Evolutionary conservation across 352 stramenopile genomes (phyloP), one percentile per base, ranked within the genome.

Genomic region (Phytopythium helicoides): DNA sequence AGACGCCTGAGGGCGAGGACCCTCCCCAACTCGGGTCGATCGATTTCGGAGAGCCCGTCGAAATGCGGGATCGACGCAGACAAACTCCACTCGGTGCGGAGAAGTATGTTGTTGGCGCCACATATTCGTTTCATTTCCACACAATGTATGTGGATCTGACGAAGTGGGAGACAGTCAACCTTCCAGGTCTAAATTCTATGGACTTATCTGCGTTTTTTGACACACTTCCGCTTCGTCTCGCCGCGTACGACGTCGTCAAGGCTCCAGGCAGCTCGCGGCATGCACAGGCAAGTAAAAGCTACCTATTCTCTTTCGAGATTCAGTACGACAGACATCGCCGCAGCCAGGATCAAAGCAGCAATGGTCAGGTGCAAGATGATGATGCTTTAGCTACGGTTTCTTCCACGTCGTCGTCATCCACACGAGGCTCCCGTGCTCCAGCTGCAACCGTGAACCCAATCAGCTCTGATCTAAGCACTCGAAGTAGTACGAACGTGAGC

Each of bases 71-170:
- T 0, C 45, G 52, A 6, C 65, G 85, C 16, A 64, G 75, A 15
- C 59, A 77, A 12, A 89, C 76, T 15, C 69, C 78, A 3, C 52
- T 91, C 0, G 81, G 79, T 1, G 54, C 31, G 1, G 76, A 91
- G 44, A 44, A 41, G 2, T 91, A 78, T 42, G 45, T 66, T 8
- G 69, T 92, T 7, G 81, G 73, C n/a, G 50, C 64, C 6, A 95
- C 79, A 28, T 95, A 95, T 57, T 91, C 85, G 48, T 95, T 95
- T 64, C 76, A 95, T 35, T 95, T 95, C 55, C 82, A 95, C 64
- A 95, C 82, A 1, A 93, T 93, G 82, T 93, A 93, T 56, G 81
- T 92, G 39, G 77, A 95, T 52, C 60, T 95, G 54, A 76, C 72
- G 9, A 66, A 70, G 26, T 95, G 85, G 85, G 76, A 87, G 54